These are phyloP conservation scores for Coffea canephora DNA, from an alignment of 257 asterid genomes.

Conservation along the genomic window DNA sequence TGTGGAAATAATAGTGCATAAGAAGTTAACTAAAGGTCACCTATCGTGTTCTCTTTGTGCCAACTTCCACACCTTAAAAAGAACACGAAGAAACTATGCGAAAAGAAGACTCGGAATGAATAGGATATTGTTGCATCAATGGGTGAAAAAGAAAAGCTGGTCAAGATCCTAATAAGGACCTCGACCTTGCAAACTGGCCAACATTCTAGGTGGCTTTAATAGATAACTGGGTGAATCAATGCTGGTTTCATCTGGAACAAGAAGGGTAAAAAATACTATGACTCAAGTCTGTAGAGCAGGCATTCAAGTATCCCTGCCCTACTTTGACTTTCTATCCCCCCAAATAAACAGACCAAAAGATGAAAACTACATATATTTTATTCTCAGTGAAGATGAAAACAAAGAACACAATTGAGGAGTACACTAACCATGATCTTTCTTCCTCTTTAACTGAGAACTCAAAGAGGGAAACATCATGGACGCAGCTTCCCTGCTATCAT, in stretches of 20 bases:
- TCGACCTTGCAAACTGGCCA: not conserved
- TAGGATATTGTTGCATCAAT: not conserved
- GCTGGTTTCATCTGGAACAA: not conserved
- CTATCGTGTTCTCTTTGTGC: not conserved
- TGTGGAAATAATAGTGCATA: not conserved
- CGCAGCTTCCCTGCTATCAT: slow-evolving; percentile 72
- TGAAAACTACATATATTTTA: not conserved
- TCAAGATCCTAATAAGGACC: not conserved
- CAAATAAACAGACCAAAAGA: not conserved
- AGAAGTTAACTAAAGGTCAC: not conserved
- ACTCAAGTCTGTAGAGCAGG: not conserved
- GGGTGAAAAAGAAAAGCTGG: not conserved
- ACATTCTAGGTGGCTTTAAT: not conserved
- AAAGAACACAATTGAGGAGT: not conserved
- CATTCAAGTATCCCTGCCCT: not conserved
- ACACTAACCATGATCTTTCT: slow-evolving; percentile 75
- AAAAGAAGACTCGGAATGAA: not conserved
- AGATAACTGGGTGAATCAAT: not conserved
- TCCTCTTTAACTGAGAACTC: slow-evolving; percentile 58
- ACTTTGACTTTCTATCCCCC: not conserved
- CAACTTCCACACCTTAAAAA: not conserved
- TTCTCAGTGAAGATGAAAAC: not conserved
- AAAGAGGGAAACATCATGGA: slow-evolving; percentile 55
- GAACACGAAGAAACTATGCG: not conserved
- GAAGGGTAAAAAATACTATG: not conserved